Base-by-base conservation (phyloP, 176 grass and related monocot species). In the Leersia perrieri region DNA sequence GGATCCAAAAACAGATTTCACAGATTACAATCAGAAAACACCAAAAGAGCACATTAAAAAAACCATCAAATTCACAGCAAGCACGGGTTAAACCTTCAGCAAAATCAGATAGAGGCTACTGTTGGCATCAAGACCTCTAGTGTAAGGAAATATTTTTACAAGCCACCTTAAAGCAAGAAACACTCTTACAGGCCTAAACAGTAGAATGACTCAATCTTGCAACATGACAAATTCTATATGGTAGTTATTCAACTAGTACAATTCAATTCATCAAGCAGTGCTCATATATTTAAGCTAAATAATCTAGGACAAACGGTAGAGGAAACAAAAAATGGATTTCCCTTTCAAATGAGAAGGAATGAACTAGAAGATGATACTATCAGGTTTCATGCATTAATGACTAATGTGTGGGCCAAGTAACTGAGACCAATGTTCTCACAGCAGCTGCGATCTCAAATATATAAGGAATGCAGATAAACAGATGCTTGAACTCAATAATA, bases 161-260 rank as follows among this genome's bases (percentile, higher is more conserved):
- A 29, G 22, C n/a, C 14, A 20, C 33, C 36, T 58, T 72, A 32
- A 73, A 83, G 27, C 41, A 83, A 60, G 58, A n/a, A n/a, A 55
- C 61, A 44, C 14, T 12, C 35, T 35, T 33, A 78, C 7, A 47
- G 18, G 23, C 25, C 3, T 69, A 84, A 74, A 36, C 13, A 27
- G 18, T 23, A 29, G 28, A 78, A 33, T 60, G 6, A 51, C 32
- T 51, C 20, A 9, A 38, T 20, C 33, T 27, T 9, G 18, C 18
- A 61, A 79, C 20, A 61, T 23, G 18, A 60, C 41, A 42, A 60
- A 53, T 22, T 22, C 1, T 28, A 34, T 31, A 35, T 3, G 42
- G 12, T 2, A 33, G 11, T 64, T n/a, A n/a, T 71, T 22, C 30
- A 5, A 42, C 10, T 55, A 23, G 28, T 75, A 45, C 32, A 64